These are phyloP conservation scores for Cinchona pubescens DNA, from an alignment of 257 asterid genomes.

Conservation along the genomic window DNA sequence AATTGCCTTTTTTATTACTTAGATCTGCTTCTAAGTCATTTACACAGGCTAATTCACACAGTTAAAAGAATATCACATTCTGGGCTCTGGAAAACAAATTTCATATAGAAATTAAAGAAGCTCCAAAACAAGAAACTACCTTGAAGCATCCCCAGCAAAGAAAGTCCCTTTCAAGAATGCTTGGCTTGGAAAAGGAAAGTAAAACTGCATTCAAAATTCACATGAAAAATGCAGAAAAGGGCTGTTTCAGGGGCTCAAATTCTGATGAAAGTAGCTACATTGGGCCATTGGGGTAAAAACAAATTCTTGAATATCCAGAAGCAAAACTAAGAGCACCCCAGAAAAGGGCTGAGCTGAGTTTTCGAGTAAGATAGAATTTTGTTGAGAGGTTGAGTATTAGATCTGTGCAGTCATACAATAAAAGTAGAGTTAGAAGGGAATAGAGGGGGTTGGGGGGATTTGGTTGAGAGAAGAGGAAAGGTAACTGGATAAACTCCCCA, in stretches of 20 bases:
- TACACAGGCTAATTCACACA: background rate
- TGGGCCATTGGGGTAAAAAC: slow-evolving; percentile 12
- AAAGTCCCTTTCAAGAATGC: slow-evolving; percentile 27
- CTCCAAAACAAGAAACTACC: slow-evolving; percentile 31
- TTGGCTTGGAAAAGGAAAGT: slow-evolving; percentile 28
- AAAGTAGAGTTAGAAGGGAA: too few species aligned
- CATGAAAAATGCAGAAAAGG: slow-evolving; percentile 30
- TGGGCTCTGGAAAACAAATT: slow-evolving; percentile 1
- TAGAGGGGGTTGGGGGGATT: background rate
- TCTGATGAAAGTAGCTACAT: slow-evolving; percentile 12
- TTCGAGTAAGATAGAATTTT: background rate
- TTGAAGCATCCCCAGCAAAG: slow-evolving; percentile 32
- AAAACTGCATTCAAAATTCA: slow-evolving; percentile 31
- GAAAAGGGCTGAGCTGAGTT: background rate
- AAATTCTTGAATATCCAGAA: slow-evolving; percentile 5
- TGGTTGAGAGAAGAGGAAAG: background rate
- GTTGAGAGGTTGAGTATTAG: background rate
- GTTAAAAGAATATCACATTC: background rate
- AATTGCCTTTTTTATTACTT: background rate
- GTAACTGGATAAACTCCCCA: background rate
- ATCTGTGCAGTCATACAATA: slow-evolving; percentile 12
- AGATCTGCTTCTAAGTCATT: slow-evolving; percentile 16
- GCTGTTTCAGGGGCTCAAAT: slow-evolving; percentile 10
- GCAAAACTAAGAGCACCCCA: background rate
- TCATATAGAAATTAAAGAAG: background rate